A percentile compares a stretch with the other conserved stretches of the same genome.
phyloP scores from a whole-genome alignment of 2,329 filamentous ascomycete species.

The Blastomyces parvus region DNA sequence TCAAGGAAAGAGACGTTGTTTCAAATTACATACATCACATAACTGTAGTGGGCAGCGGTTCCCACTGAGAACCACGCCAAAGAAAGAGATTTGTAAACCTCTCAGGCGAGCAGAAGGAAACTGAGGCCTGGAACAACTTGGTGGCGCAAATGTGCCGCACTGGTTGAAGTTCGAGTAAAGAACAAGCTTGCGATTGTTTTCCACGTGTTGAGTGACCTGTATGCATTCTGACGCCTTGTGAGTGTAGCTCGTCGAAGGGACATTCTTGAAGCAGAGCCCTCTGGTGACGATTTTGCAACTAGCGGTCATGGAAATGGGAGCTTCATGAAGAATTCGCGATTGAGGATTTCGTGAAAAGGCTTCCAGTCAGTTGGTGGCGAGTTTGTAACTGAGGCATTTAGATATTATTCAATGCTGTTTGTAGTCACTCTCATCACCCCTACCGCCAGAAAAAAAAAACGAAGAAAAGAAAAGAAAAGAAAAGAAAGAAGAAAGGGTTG shows the following conservation, averaged over 20 bases:
- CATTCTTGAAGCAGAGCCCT: neutral
- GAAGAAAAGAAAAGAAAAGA: too few relatives aligned
- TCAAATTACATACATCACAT: neutral
- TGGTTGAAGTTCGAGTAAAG: neutral
- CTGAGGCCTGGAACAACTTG: neutral
- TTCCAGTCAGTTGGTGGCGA: neutral
- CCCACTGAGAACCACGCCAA: neutral
- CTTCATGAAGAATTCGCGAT: neutral
- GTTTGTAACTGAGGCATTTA: neutral
- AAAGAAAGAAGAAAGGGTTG: too few relatives aligned
- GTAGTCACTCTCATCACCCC: neutral
- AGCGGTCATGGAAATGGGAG: neutral
- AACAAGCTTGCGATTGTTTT: neutral
- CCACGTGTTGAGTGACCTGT: neutral
- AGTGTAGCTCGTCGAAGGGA: neutral
- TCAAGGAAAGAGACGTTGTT: neutral
- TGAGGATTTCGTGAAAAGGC: neutral
- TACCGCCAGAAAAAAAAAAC: too few relatives aligned
- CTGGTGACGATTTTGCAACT: neutral
- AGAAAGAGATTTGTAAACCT: neutral
- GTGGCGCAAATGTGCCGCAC: neutral
- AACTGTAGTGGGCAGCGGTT: neutral
- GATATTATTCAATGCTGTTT: neutral
- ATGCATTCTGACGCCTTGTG: neutral
- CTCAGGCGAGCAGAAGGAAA: neutral